A percentile compares a stretch with the other conserved stretches of the same genome.
These are phyloP conservation scores for Plenodomus lindquistii DNA, from an alignment of 2,329 filamentous ascomycete genomes.

Conservation along the genomic window DNA sequence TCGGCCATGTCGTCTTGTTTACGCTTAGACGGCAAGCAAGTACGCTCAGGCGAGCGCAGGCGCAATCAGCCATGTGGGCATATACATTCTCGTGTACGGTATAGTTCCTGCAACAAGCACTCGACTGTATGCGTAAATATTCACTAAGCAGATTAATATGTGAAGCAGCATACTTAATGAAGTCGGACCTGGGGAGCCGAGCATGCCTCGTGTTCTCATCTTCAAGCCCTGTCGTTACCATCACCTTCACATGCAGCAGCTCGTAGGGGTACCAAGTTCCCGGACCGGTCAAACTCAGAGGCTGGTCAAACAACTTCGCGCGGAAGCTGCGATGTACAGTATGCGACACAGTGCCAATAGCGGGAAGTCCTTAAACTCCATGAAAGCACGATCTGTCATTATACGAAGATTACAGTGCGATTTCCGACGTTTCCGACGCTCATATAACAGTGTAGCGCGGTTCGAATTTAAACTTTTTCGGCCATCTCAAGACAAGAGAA, in stretches of 20 bases:
- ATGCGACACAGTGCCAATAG: neutral
- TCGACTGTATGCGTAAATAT: conserved; percentile 14
- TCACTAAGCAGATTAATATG: conserved; percentile 30
- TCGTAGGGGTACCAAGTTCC: neutral
- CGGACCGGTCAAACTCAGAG: neutral
- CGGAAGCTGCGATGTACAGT: neutral
- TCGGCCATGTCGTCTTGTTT: neutral
- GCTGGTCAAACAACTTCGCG: neutral
- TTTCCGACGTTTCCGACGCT: no score
- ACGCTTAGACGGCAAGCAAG: neutral
- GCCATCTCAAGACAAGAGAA: no score
- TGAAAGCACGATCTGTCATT: neutral
- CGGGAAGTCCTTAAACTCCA: neutral
- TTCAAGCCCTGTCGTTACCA: conserved; percentile 3
- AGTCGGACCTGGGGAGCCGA: conserved; percentile 27
- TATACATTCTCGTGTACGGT: neutral
- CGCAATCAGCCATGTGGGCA: neutral
- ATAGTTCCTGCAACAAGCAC: neutral
- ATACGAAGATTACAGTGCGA: neutral
- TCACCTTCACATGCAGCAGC: neutral
- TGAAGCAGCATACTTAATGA: conserved; percentile 14
- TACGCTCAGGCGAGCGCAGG: neutral
- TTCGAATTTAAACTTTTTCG: no score
- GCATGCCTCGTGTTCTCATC: conserved; percentile 5
- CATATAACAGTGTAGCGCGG: no score